These are phyloP conservation scores for Saccharomyces hybrid DNA, from an alignment of 1,139 yeast species.

Conservation along the genomic window DNA sequence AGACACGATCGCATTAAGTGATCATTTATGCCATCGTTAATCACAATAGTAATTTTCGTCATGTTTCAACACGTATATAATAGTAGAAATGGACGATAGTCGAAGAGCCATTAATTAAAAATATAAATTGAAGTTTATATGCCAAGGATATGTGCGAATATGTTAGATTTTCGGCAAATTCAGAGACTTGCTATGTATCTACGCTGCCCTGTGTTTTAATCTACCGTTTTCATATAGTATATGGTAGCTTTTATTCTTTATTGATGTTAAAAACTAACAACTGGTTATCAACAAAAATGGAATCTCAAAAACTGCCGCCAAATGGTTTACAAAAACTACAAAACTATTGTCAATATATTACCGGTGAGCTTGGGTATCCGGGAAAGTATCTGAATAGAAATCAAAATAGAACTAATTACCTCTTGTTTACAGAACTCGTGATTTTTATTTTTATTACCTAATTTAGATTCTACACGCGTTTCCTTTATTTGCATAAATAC, in stretches of 20 bases:
- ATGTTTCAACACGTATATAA: background rate
- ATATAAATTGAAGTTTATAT: background rate
- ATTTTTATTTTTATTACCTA: background rate
- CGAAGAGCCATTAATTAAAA: background rate
- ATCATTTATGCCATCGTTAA: too few species aligned
- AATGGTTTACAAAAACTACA: background rate
- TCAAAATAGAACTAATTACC: background rate
- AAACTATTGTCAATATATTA: background rate
- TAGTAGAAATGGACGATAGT: background rate
- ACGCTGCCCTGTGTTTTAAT: background rate
- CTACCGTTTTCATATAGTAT: background rate
- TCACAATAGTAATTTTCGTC: background rate
- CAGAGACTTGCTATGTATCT: background rate
- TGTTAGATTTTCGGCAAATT: background rate
- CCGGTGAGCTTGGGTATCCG: background rate
- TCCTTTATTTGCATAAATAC: background rate
- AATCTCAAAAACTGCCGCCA: too few species aligned
- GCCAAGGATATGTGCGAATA: background rate
- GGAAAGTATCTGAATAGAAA: background rate
- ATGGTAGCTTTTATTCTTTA: background rate
- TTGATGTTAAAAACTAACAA: background rate
- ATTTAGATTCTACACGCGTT: background rate
- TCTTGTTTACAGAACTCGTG: background rate
- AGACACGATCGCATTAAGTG: too few species aligned
- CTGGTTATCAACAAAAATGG: background rate